Conservation (phyloP, 2,329 filamentous ascomycete species). For the Trichoderma afroharzianum region DNA sequence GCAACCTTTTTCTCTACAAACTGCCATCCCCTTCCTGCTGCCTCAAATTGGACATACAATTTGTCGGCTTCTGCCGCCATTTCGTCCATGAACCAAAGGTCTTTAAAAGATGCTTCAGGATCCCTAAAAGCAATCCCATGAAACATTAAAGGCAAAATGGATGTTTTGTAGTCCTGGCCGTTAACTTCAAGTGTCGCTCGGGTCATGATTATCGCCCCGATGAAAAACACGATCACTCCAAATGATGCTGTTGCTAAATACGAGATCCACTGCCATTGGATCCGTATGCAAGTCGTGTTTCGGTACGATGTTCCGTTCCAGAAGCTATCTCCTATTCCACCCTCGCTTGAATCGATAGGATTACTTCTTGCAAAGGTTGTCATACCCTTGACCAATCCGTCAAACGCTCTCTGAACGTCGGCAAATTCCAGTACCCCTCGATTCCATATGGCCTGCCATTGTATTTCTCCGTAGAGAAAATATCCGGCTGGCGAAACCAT, state of each 20-base stretch:
- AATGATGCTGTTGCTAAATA: background rate
- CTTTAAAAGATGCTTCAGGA: background rate
- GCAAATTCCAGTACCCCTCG: background rate
- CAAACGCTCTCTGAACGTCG: background rate
- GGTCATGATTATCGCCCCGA: background rate
- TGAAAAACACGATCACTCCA: background rate
- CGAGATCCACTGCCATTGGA: background rate
- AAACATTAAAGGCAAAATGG: background rate
- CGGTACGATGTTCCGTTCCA: background rate
- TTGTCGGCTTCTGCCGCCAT: background rate
- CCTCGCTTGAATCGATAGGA: background rate
- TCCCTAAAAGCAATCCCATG: background rate
- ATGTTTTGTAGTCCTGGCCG: background rate
- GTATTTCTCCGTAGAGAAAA: background rate
- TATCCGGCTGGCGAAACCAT: background rate
- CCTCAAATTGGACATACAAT: background rate
- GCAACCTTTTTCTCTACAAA: background rate
- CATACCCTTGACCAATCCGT: background rate
- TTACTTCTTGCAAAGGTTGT: background rate
- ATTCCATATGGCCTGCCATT: background rate
- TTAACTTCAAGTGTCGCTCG: background rate
- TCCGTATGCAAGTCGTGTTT: background rate
- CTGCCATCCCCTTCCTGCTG: background rate
- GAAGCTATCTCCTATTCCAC: background rate
- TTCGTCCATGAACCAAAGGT: background rate